phyloP scores from a whole-genome alignment of 805 yeast genomes.

The Henningerozyma blattae region DNA sequence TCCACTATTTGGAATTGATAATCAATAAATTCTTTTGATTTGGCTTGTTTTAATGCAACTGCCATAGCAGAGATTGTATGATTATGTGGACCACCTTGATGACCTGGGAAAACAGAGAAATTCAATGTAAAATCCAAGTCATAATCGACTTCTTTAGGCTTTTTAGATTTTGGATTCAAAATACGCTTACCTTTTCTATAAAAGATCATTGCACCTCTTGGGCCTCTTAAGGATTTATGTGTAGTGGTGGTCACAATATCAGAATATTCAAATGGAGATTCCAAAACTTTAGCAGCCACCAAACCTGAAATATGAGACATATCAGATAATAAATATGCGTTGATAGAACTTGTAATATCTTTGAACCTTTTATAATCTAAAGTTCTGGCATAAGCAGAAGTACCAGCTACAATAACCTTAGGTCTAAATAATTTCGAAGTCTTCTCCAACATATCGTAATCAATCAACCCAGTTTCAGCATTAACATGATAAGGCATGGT shows the following conservation, averaged over 20 bases:
- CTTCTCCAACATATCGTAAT: slow-evolving; percentile 76
- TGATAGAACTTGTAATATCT: slow-evolving; percentile 82
- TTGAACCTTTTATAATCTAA: slow-evolving; percentile 87
- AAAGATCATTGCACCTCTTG: slow-evolving; percentile 97
- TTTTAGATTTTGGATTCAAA: slow-evolving; percentile 45
- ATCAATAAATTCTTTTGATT: slow-evolving; percentile 73
- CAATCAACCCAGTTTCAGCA: slow-evolving; percentile 78
- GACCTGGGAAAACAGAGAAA: slow-evolving; percentile 98
- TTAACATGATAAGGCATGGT: slow-evolving; percentile 95
- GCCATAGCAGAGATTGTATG: slow-evolving; percentile 95
- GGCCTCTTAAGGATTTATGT: slow-evolving; percentile 96
- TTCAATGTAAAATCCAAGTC: slow-evolving; percentile 87
- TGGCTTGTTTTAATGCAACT: slow-evolving; percentile 87
- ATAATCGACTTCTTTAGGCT: slow-evolving; percentile 74
- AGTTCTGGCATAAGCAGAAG: slow-evolving; percentile 88
- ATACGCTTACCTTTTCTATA: slow-evolving; percentile 87
- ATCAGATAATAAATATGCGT: slow-evolving; percentile 85
- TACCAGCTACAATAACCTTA: slow-evolving; percentile 89
- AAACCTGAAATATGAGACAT: slow-evolving; percentile 98
- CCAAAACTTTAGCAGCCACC: slow-evolving; percentile 87
- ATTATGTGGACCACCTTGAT: slow-evolving; percentile 99
- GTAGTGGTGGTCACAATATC: slow-evolving; percentile 97
- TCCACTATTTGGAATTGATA: slow-evolving; percentile 76
- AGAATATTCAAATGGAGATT: slow-evolving; percentile 85
- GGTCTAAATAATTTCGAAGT: slow-evolving; percentile 86